These are phyloP conservation scores for Panus rudis DNA, from an alignment of 768 basidiomycete species.

Conservation along the genomic window DNA sequence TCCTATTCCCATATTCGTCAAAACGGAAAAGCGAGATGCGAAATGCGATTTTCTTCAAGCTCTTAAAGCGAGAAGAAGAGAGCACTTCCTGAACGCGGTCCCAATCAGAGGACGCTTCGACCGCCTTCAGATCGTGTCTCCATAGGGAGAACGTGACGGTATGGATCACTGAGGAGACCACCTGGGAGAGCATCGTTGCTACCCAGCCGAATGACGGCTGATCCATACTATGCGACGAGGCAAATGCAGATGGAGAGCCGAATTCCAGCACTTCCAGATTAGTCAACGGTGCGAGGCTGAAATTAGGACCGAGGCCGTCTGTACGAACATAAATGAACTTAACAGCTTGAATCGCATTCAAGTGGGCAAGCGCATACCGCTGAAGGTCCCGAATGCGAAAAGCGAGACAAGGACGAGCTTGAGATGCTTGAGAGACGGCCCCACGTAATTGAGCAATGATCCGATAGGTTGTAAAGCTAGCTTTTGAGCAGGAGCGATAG, in stretches of 20 bases:
- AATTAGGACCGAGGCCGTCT: not conserved
- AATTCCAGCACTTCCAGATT: constrained; percentile 8
- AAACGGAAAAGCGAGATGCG: constrained; percentile 11
- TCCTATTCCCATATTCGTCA: not conserved
- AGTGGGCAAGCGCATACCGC: constrained; percentile 4
- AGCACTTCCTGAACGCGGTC: constrained; percentile 4
- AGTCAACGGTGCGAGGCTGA: constrained; percentile 1
- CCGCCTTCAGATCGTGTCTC: constrained; percentile 6
- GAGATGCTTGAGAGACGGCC: constrained; percentile 7
- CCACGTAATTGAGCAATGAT: not conserved
- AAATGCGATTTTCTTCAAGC: constrained; percentile 5
- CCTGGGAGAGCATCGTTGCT: constrained; percentile 7
- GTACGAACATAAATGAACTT: not conserved
- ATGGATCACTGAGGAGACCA: constrained; percentile 7
- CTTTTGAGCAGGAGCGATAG: constrained; percentile 8
- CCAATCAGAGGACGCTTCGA: constrained; percentile 3
- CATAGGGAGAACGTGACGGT: constrained; percentile 10
- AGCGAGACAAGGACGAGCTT: constrained; percentile 11
- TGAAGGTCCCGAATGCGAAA: constrained; percentile 6
- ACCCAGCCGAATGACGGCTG: constrained; percentile 11
- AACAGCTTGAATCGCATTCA: not conserved
- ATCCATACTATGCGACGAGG: constrained; percentile 9
- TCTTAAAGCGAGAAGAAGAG: not conserved
- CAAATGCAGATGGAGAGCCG: constrained; percentile 10
- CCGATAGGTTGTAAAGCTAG: constrained; percentile 2